Evolutionary conservation across 495 filamentous ascomycete genomes (phyloP), one percentile per base, ranked within the genome.

Genomic region (Gamarada debralockiae): DNA sequence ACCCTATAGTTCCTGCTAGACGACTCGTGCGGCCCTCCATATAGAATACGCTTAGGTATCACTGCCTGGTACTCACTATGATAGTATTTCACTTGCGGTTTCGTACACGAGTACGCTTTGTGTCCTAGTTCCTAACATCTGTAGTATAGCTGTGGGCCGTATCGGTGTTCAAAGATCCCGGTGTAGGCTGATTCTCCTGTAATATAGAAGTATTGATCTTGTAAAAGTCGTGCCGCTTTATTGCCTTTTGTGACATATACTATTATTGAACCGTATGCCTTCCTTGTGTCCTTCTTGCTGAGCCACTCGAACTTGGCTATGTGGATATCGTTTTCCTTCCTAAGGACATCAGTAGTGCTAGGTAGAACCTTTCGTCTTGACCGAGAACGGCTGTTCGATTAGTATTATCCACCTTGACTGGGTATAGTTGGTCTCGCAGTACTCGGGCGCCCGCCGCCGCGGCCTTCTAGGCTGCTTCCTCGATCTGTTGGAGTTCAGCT

Each of bases 211-310:
- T 45, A 44, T 34, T 17, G 39, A 3, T 37, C 38, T 13, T 45
- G 13, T 24, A 53, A 22, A 2, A 53, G 22, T 46, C 29, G 22
- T 34, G 21, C 17, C 36, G 60, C 44, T 61, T 61, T 55, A 43
- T 56, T 21, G 58, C 64, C 57, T 29, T 62, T 70, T 7, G 65
- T 70, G 0, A 68, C 50, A 44, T 70, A 70, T 0, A 68, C 60
- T 14, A 67, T 64, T 58, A 68, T 68, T 7, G 60, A 70, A 15
- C 65, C 55, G 61, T 68, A 66, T 2, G 66, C 43, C 34, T 68
- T 70, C 5, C 41, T 53, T 8, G 0, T 34, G 3, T 69, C 59
- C 55, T 65, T 67, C 0, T 37, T 66, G 50, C 63, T 69, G 18
- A 70, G 67, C 67, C 61, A 69, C 3, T 2, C 36, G 9, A 38